A percentile compares a stretch with the other conserved stretches of the same genome.
Evolutionary conservation across 176 grass and related monocot genomes (phyloP).

Genomic region (Alopecurus myosuroides): DNA sequence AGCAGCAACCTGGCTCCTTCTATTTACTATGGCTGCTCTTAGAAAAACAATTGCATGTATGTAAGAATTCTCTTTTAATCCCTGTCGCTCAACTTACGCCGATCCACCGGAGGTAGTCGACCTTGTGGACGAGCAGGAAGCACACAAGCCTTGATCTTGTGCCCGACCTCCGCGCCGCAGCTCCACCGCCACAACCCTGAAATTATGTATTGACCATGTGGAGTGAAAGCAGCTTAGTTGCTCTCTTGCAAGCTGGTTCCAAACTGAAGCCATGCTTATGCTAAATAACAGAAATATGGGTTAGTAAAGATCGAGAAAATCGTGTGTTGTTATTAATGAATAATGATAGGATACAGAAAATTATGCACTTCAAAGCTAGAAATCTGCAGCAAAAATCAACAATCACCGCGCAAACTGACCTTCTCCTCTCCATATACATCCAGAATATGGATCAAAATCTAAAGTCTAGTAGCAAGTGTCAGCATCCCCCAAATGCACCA

Average conservation of each 20-base stretch:
- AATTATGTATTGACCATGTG: slow-evolving; percentile 82
- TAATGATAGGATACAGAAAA: slow-evolving; percentile 6
- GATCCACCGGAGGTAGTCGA: too few species aligned
- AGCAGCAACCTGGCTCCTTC: too few species aligned
- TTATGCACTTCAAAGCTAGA: not conserved
- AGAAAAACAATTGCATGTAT: too few species aligned
- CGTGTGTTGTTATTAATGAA: not conserved
- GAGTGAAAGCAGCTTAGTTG: slow-evolving; percentile 86
- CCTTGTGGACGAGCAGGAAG: too few species aligned
- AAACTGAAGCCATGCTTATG: slow-evolving; percentile 93
- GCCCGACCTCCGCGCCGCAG: too few species aligned
- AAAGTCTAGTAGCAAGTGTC: not conserved
- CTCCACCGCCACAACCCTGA: slow-evolving; percentile 43
- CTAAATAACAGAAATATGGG: slow-evolving; percentile 27
- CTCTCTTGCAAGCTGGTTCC: slow-evolving; percentile 76
- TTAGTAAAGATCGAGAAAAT: not conserved
- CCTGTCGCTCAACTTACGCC: too few species aligned
- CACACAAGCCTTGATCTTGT: too few species aligned
- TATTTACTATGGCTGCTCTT: too few species aligned
- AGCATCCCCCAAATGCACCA: not conserved
- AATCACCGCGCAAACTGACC: slow-evolving; percentile 32
- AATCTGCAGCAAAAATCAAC: not conserved
- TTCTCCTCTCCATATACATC: slow-evolving; percentile 97
- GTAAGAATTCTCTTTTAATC: too few species aligned
- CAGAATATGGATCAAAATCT: slow-evolving; percentile 44